Conservation (phyloP, 1,284 basidiomycete species). For the Boletellus sp. region DNA sequence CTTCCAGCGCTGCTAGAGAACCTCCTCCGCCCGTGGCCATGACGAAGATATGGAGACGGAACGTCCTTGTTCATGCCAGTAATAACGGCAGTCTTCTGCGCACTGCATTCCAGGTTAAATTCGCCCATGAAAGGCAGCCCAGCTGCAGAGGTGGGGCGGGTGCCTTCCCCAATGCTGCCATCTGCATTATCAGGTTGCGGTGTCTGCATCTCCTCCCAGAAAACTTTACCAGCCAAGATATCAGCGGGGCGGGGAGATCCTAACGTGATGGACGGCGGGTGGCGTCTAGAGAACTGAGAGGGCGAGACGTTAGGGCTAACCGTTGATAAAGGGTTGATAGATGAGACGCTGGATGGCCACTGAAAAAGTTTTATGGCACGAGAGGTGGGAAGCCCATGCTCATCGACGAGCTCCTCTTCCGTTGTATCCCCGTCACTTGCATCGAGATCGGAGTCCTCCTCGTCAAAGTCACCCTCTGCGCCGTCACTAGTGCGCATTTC, state of each 20-base stretch:
- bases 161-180: constrained; percentile 25
- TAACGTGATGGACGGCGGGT: constrained; percentile 32
- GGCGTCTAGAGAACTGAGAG: constrained; percentile 34
- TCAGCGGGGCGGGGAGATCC: constrained; percentile 58
- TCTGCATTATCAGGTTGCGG: constrained; percentile 35
- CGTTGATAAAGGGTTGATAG: constrained; percentile 73
- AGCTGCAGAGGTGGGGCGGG: constrained; percentile 21
- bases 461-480: constrained; percentile 31
- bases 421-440: constrained; percentile 58
- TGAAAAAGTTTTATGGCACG: constrained; percentile 69
- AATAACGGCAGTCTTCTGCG: constrained; percentile 51
- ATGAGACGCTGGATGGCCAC: constrained; percentile 55
- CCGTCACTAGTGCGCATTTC: constrained; percentile 44
- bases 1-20: constrained; percentile 32
- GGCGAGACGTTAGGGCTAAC: constrained; percentile 55
- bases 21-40: constrained; percentile 36
- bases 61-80: constrained; percentile 51
- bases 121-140: constrained; percentile 53
- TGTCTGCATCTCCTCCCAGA: constrained; percentile 45
- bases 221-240: constrained; percentile 57
- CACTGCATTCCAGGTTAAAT: constrained; percentile 39
- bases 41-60: constrained; percentile 65
- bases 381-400: constrained; percentile 66
- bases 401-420: constrained; percentile 75
- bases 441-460: constrained; percentile 39